Conservation (phyloP, 805 yeast genomes). For the Metschnikowia lunata region DNA sequence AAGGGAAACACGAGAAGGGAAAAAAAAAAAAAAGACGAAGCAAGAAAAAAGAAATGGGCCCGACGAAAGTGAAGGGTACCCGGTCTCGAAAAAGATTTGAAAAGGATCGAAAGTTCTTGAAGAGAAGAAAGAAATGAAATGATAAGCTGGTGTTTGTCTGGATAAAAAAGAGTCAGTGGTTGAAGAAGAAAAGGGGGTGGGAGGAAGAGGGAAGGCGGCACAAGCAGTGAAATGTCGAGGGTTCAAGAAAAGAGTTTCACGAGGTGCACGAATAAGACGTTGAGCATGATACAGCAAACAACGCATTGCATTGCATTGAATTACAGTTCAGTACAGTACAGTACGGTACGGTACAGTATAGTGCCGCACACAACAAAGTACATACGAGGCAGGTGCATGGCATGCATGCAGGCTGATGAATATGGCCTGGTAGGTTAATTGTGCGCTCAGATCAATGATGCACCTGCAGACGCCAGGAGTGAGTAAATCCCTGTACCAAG, state of each 20-base stretch:
- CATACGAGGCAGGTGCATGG: constrained; percentile 8
- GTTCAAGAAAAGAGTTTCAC: constrained; percentile 10
- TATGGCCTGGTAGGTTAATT: constrained; percentile 7
- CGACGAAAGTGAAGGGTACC: too few relatives aligned
- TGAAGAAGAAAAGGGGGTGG: constrained; percentile 3
- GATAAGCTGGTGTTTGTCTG: too few relatives aligned
- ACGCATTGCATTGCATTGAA: constrained; percentile 1
- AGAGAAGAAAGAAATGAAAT: too few relatives aligned
- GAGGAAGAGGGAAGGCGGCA: constrained; percentile 1
- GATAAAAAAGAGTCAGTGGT: background rate
- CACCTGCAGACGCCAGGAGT: background rate
- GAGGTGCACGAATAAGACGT: constrained; percentile 10
- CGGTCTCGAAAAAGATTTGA: too few relatives aligned
- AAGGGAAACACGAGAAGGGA: too few relatives aligned
- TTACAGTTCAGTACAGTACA: too few relatives aligned
- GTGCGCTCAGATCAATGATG: background rate
- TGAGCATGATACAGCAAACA: constrained; percentile 6
- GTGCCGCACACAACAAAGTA: constrained; percentile 6
- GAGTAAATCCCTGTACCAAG: background rate
- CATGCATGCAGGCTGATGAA: background rate
- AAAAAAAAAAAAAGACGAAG: too few relatives aligned
- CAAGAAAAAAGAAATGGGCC: too few relatives aligned
- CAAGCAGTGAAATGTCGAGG: constrained; percentile 10
- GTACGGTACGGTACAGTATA: too few relatives aligned
- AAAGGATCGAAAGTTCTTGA: too few relatives aligned